These are phyloP conservation scores for Monosporascus sp. DNA, from an alignment of 2,329 filamentous ascomycete species.

Conservation along the genomic window DNA sequence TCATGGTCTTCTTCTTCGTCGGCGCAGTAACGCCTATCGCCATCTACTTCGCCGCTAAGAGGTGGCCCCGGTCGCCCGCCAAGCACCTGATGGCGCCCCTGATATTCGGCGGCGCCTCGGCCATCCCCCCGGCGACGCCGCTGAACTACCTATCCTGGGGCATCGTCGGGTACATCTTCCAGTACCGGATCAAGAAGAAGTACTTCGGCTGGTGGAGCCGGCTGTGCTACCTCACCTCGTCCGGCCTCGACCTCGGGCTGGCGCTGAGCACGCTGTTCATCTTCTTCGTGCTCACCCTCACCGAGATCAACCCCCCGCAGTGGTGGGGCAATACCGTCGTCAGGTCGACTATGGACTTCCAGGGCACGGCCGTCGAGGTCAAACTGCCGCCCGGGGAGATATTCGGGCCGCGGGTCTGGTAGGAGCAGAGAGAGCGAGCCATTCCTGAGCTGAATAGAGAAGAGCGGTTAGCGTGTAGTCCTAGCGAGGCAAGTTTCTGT, in stretches of 20 bases:
- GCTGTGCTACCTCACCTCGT: conserved; percentile 68
- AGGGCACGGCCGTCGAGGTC: conserved; percentile 53
- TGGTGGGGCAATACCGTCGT: conserved; percentile 68
- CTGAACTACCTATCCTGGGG: conserved; percentile 74
- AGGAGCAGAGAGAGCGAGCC: conserved; percentile 1
- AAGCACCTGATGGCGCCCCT: conserved; percentile 56
- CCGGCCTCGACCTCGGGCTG: conserved; percentile 63
- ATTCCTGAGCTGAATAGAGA: neutral
- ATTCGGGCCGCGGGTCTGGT: conserved; percentile 58
- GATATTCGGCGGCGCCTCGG: conserved; percentile 55
- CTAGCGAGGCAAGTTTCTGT: no score
- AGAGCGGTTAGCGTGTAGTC: no score
- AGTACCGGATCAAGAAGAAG: conserved; percentile 59
- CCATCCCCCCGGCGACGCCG: conserved; percentile 62
- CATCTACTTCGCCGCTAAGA: conserved; percentile 45
- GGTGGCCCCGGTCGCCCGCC: conserved; percentile 45
- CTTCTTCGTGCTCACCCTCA: conserved; percentile 64
- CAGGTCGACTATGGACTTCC: conserved; percentile 55
- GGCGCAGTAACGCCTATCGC: conserved; percentile 49
- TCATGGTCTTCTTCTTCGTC: conserved; percentile 55
- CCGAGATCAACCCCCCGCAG: conserved; percentile 52
- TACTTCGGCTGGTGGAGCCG: conserved; percentile 68
- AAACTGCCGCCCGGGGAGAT: conserved; percentile 47
- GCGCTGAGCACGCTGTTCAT: conserved; percentile 63
- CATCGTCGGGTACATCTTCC: conserved; percentile 65